A percentile compares a stretch with the other conserved stretches of the same genome.
phyloP scores from a whole-genome alignment of 1,284 basidiomycete species.

The Amylostereum areolatum region DNA sequence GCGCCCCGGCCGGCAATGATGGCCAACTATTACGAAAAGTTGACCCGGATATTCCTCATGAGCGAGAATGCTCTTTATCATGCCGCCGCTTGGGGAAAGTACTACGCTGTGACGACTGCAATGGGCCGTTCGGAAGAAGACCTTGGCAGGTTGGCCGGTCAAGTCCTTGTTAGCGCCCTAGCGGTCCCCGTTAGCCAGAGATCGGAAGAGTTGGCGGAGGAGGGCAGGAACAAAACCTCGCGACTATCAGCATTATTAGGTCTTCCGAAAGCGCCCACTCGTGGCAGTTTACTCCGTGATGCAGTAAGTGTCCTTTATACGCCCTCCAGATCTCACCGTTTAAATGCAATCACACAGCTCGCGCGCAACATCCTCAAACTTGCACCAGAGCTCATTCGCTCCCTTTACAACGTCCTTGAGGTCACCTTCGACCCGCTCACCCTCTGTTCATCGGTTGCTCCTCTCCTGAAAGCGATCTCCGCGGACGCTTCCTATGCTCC shows the following conservation, averaged over 20 bases:
- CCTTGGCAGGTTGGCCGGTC: constrained; percentile 78
- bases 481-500: constrained; percentile 56
- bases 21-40: constrained; percentile 99
- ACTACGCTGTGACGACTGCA: constrained; percentile 63
- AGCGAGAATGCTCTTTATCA: constrained; percentile 95
- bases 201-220: constrained; percentile 58
- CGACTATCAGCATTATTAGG: constrained; percentile 86
- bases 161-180: constrained; percentile 89
- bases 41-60: constrained; percentile 93
- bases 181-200: constrained; percentile 86
- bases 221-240: constrained; percentile 70
- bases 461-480: constrained; percentile 69
- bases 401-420: constrained; percentile 89
- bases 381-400: constrained; percentile 69
- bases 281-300: constrained; percentile 80
- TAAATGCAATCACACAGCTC: constrained; percentile 38
- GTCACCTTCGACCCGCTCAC: constrained; percentile 93
- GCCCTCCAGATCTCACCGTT: constrained; percentile 1
- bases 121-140: constrained; percentile 76
- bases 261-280: constrained; percentile 81
- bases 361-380: constrained; percentile 84
- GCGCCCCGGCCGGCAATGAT: constrained; percentile 92
- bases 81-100: constrained; percentile 93
- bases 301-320: constrained; percentile 50
- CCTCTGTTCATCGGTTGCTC: constrained; percentile 80